phyloP scores from a whole-genome alignment of 352 stramenopile genomes.

The Phytopythium cucurbitacearum region DNA sequence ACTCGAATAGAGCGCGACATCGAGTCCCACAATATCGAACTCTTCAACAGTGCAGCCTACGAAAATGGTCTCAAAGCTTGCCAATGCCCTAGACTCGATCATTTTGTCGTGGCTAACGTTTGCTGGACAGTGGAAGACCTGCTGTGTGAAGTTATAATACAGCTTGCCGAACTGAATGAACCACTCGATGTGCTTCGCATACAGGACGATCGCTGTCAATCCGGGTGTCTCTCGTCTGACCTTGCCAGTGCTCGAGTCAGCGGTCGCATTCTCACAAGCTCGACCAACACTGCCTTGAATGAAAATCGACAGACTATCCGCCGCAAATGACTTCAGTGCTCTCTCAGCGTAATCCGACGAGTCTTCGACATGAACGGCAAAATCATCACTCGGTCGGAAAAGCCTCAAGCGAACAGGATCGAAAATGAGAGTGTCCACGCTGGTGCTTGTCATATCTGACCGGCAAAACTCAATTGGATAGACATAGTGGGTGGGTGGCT shows the following conservation, averaged over 20 bases:
- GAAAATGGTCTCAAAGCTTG: conserved; percentile 14
- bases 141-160: conserved; percentile 22
- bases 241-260: conserved; percentile 16
- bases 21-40: conserved; percentile 57
- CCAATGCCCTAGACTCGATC: not conserved
- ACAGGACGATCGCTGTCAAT: conserved; percentile 59
- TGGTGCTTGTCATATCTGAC: not conserved
- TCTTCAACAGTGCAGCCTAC: conserved; percentile 44
- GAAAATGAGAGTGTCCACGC: conserved; percentile 6
- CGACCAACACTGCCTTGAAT: conserved; percentile 31
- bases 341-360: too few species aligned
- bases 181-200: conserved; percentile 76
- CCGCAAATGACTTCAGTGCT: conserved; percentile 23
- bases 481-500: conserved; percentile 35
- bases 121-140: not conserved
- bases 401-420: conserved; percentile 6
- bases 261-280: not conserved
- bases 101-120: too few species aligned
- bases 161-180: conserved; percentile 52
- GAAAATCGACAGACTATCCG: conserved; percentile 32
- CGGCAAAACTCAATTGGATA: conserved; percentile 40
- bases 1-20: conserved; percentile 67
- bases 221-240: conserved; percentile 37
- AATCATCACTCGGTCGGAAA: conserved; percentile 20
- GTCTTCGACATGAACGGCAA: too few species aligned